Percentiles rank a stretch among this genome's conserved stretches.
phyloP scores from a whole-genome alignment of 148 eudicot species.

The Vaccinium macrocarpon region DNA sequence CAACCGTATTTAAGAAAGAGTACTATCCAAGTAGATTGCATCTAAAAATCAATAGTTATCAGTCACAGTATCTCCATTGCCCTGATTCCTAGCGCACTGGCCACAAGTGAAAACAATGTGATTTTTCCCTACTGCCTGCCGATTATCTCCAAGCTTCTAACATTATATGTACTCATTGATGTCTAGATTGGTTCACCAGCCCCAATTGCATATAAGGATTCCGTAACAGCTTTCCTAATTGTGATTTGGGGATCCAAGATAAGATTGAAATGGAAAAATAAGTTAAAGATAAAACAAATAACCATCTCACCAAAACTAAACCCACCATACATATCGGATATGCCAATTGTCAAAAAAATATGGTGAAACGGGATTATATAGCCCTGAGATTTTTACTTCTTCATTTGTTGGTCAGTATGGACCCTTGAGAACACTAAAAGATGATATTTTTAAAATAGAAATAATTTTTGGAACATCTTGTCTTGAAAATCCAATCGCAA shows the following conservation, averaged over 20 bases:
- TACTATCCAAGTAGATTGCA: background rate
- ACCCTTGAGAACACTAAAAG: background rate
- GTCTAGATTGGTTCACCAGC: background rate
- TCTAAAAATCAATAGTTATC: background rate
- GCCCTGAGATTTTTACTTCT: background rate
- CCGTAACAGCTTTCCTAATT: background rate
- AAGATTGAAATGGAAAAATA: background rate
- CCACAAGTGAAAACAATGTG: background rate
- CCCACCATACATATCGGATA: background rate
- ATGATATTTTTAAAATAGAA: background rate
- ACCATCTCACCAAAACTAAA: background rate
- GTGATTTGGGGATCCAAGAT: background rate
- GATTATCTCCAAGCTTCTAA: background rate
- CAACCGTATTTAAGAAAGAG: background rate
- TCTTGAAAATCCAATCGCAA: background rate
- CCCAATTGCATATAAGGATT: background rate
- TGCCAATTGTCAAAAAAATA: background rate
- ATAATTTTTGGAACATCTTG: background rate
- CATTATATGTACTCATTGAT: background rate
- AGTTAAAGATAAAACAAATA: background rate
- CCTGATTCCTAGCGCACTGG: background rate
- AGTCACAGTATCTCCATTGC: background rate
- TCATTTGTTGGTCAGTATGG: background rate
- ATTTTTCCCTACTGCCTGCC: background rate
- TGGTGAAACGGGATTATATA: background rate